Base-by-base conservation (phyloP, 148 eudicot species). In the Cornus controversa region DNA sequence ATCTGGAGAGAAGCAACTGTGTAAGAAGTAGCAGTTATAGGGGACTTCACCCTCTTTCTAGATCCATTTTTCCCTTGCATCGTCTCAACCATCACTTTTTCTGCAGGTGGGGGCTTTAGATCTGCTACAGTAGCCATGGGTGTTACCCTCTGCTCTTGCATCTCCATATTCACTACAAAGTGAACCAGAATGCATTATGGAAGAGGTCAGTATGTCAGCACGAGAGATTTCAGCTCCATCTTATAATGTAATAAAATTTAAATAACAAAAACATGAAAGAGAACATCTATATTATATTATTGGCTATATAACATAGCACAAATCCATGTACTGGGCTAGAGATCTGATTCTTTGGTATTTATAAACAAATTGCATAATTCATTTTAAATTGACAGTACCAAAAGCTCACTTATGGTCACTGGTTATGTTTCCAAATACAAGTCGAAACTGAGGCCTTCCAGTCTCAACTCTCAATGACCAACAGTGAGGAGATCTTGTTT, bases 1-100 rank as follows among this genome's bases (percentile, higher is more conserved):
- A 91, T 87, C 73, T 96, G 99, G 80, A 96, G 97, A 78, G 93
- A 70, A 80, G 98, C 98, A 81, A 96, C 97, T 57, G 97, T 88
- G 73, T 93, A 96, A 29, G 97, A 86, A 78, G 94, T 84, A 74
- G 98, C 94, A 74, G 98, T 88, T 70, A 93, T 84, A 37, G 99
- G 94, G 67, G 94, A 89, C 66, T 91, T 93, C 67, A 81, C 83
- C 85, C 92, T 89, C 87, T 84, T 93, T 71, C 88, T 26, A 70
- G 97, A 90, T 78, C 94, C 99, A 86, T 84, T 93, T 83, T 89
- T 91, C 81, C 82, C 93, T 53, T 85, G 91, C 42, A 92, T 50
- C 78, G 78, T 87, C 73, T 91, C 99, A 65, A 83, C 83, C 29
- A 77, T 72, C 57, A 86, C 70, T 60, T 79, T 91, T 78, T 93